Evolutionary conservation across 306 rosid species (phyloP).

Genomic region (Trifolium dubium): DNA sequence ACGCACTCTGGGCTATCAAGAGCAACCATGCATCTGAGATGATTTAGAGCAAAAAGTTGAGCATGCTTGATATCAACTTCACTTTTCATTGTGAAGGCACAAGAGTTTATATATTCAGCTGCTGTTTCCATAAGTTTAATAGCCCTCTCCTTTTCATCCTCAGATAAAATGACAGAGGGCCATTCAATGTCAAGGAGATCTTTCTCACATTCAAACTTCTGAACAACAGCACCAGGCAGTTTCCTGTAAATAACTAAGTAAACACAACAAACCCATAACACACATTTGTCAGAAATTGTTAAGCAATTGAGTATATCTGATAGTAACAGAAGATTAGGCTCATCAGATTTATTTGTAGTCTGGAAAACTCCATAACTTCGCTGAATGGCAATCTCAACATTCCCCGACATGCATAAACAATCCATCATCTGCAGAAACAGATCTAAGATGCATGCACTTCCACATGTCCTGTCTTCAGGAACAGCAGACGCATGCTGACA

Average conservation of each 20-base stretch:
- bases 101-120: conserved; percentile 56
- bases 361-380: conserved; percentile 58
- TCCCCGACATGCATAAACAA: conserved; percentile 87
- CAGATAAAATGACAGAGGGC: conserved; percentile 59
- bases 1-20: conserved; percentile 58
- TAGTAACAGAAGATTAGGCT: conserved; percentile 53
- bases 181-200: conserved; percentile 76
- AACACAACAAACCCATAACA: conserved; percentile 90
- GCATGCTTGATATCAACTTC: conserved; percentile 58
- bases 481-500: conserved; percentile 56
- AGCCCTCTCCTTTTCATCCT: conserved; percentile 73
- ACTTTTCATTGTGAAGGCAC: conserved; percentile 52
- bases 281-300: conserved; percentile 86
- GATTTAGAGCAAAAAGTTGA: conserved; percentile 80
- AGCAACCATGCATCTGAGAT: conserved; percentile 75
- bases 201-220: conserved; percentile 86
- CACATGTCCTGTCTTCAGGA: conserved; percentile 51
- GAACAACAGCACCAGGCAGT: conserved; percentile 77
- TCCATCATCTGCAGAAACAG: conserved; percentile 87
- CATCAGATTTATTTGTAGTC: conserved; percentile 51
- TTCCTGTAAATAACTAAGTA: conserved; percentile 93
- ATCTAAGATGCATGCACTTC: conserved; percentile 87
- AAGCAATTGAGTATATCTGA: conserved; percentile 75
- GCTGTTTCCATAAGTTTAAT: conserved; percentile 67
- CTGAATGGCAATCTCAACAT: conserved; percentile 75